A percentile compares a stretch with the other conserved stretches of the same genome.
These are phyloP conservation scores for Aspergillus brasiliensis DNA, from an alignment of 2,329 filamentous ascomycete species.

Conservation along the genomic window DNA sequence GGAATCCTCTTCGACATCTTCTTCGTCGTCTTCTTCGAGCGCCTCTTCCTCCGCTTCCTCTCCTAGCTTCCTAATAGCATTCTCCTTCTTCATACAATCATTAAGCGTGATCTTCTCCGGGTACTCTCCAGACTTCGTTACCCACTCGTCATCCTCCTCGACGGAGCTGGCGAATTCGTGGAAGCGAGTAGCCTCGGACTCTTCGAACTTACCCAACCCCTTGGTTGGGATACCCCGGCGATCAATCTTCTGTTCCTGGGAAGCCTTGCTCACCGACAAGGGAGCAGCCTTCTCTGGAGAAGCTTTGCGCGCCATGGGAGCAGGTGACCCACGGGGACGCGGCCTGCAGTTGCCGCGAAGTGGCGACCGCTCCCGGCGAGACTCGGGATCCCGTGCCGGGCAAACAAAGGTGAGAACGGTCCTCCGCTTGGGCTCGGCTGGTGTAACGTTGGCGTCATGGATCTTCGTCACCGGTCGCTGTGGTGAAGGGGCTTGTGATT, in stretches of 20 bases:
- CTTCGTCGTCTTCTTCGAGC: conserved; percentile 67
- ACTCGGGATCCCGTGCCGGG: conserved; percentile 38
- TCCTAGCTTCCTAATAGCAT: conserved; percentile 78
- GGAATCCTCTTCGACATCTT: conserved; percentile 54
- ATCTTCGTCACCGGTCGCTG: conserved; percentile 28
- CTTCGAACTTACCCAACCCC: conserved; percentile 43
- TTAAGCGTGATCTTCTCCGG: conserved; percentile 78
- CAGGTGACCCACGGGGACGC: conserved; percentile 44
- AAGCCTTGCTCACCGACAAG: conserved; percentile 6
- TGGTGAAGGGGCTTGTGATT: conserved; percentile 29
- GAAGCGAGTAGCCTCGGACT: conserved; percentile 58
- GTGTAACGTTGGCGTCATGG: conserved; percentile 15
- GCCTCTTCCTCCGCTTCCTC: conserved; percentile 92
- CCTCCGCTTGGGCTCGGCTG: conserved; percentile 43
- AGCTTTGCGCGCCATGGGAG: conserved; percentile 37
- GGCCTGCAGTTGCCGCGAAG: conserved; percentile 27
- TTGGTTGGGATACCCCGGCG: conserved; percentile 35
- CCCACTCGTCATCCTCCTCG: conserved; percentile 87
- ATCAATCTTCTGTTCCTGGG: conserved; percentile 13
- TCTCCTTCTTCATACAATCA: conserved; percentile 88
- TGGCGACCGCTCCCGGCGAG: conserved; percentile 31
- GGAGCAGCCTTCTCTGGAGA: conserved; percentile 22
- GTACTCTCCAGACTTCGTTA: conserved; percentile 67
- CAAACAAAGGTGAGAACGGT: conserved; percentile 52
- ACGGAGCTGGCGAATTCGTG: conserved; percentile 89